Conservation (phyloP, 1,284 basidiomycete species). For the Phylloboletellus chloephorus region DNA sequence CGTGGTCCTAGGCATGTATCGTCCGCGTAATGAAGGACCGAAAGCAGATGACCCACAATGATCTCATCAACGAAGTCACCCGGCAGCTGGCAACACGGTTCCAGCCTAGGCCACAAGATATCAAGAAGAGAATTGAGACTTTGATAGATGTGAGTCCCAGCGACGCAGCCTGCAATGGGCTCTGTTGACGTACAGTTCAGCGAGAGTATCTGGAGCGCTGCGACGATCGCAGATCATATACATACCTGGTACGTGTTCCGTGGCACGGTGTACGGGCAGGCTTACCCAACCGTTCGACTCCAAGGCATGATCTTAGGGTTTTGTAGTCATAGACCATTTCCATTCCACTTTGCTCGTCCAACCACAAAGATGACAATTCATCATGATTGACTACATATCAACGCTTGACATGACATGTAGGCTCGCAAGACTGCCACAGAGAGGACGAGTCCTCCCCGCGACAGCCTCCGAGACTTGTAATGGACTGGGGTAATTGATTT, state of each 20-base stretch:
- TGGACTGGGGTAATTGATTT: slow-evolving; percentile 37
- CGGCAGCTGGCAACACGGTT: slow-evolving; percentile 83
- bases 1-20: slow-evolving; percentile 73
- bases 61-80: slow-evolving; percentile 88
- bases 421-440: slow-evolving; percentile 17
- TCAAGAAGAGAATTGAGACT: slow-evolving; percentile 94
- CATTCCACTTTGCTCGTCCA: neutral
- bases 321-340: slow-evolving; percentile 4
- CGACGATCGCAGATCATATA: slow-evolving; percentile 77
- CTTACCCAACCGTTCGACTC: slow-evolving; percentile 1
- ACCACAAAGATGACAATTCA: neutral
- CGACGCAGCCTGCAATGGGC: neutral
- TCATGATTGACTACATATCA: slow-evolving; percentile 29
- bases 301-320: slow-evolving; percentile 23
- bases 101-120: slow-evolving; percentile 76
- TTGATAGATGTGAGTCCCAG: slow-evolving; percentile 78
- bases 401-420: slow-evolving; percentile 33
- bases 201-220: slow-evolving; percentile 77
- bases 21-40: slow-evolving; percentile 98
- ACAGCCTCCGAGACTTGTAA: slow-evolving; percentile 22
- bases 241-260: slow-evolving; percentile 52
- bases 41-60: slow-evolving; percentile 85
- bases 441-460: slow-evolving; percentile 4
- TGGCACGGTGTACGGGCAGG: neutral
- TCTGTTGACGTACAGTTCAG: slow-evolving; percentile 34